Base-by-base conservation (phyloP, 2,329 filamentous ascomycete genomes). In the Cercospora zeae-maydis region DNA sequence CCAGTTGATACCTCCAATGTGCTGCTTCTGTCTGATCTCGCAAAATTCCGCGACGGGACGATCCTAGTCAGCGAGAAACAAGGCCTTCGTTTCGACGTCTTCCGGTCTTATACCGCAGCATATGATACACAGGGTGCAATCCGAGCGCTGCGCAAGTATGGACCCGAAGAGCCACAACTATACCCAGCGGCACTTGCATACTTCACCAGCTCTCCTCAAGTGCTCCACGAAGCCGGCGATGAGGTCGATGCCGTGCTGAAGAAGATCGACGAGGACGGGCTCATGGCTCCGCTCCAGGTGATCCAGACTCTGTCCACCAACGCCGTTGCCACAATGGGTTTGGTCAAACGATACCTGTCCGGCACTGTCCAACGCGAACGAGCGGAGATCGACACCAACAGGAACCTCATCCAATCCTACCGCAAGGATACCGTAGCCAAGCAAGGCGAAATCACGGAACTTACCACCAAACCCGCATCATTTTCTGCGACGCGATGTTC, bases 1-100 rank as follows among this genome's bases (percentile, higher is more conserved):
- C 88, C 91, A 0, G 96, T 99, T 73, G 93, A 96, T 71, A 95
- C 92, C 66, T 97, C 95, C 1, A 97, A 96, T 71, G 91, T 99
- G 13, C 84, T 99, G 0, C 82, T 99, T 0, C 83, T 99, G 2
- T 99, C 96, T 0, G 92, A 98, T 72, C 82, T 99, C 3, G 93
- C 93, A 3, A 86, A 92, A 70, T 99, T 98, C 79, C 84, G 86
- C 49, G 92, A 96, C 72, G 95, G 95, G 16, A 96, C 92, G 0
- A 91, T 92, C 1, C 84, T 99, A 1, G 93, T 99, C 60, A 91
- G 93, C 69, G 95, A 99, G 78, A 91, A 97, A 73, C 91, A 96
- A 63, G 92, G 93, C 19, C 84, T 99, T 2, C 84, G 91, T 45
- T 95, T 93, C 61, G 95, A 99, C 76, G 98, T 99, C 63, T 98